Evolutionary conservation across 1,139 yeast genomes (phyloP), one percentile per base, ranked within the genome.

Genomic region (Candida freyschussii): DNA sequence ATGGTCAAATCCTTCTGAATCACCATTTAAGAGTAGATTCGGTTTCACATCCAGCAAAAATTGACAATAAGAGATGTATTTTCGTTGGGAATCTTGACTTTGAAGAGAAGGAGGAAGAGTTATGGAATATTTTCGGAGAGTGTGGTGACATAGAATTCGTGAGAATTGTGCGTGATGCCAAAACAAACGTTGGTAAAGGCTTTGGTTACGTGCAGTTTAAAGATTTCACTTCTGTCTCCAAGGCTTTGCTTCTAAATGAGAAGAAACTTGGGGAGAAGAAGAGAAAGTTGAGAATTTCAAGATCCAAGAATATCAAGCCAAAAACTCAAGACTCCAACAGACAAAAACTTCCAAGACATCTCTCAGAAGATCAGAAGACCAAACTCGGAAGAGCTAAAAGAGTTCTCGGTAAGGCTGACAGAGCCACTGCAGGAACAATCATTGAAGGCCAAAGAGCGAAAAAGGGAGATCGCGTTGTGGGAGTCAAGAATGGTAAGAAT

Each of bases 161-260:
- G 17, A 75, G 99, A 56, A 71, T 93, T 33, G 75, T 93, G 21
- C 77, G 99, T 54, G 98, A 93, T 57, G 63, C 95, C 13, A 85
- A 85, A 60, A 91, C 97, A 18, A 91, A 93, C 52, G 67, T 91
- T 43, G 99, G 98, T 47, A 93, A 91, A 62, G 99, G 99, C 5
- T 89, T 93, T 64, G 98, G 96, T 5, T 84, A 87, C 57, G 87
- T 93, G 21, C 97, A 91, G 60, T 93, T 89, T 63, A 73, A 69
- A 43, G 96, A 89, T 58, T 64, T 89, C 17, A 72, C 80, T 39
- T 69, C 81, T 24, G 96, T 93, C 11, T 78, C 81, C 44, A 83
- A 84, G 54, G 96, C 96, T 1, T 61, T 93, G 38, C 59, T 86
- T 43, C 63, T 86, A 41, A 74, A 89, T 56, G 94, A 77, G 32